A percentile compares a stretch with the other conserved stretches of the same genome.
phyloP scores from a whole-genome alignment of 495 filamentous ascomycete species.

The Cudoniella acicularis region DNA sequence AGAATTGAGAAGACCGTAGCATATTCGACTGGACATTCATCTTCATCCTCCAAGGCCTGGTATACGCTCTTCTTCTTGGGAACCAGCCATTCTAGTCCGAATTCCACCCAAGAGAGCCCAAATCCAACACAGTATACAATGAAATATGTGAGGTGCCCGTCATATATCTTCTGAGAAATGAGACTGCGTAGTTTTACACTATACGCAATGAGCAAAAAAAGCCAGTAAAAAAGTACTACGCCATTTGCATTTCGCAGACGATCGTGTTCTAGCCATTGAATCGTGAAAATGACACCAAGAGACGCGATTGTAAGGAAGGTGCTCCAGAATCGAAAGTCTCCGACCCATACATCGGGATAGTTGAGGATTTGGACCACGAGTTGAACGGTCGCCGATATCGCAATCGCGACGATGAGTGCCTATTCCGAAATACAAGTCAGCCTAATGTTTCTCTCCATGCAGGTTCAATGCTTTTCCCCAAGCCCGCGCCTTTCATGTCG shows the following conservation, averaged over 20 bases:
- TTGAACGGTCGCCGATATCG: slow-evolving; percentile 65
- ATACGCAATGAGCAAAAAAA: slow-evolving; percentile 77
- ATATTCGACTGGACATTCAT: slow-evolving; percentile 93
- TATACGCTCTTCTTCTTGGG: slow-evolving; percentile 85
- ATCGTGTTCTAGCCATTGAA: slow-evolving; percentile 92
- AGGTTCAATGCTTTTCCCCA: too few relatives aligned
- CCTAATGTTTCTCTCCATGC: too few relatives aligned
- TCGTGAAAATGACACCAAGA: slow-evolving; percentile 70
- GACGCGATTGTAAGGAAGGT: slow-evolving; percentile 75
- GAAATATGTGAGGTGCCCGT: slow-evolving; percentile 68
- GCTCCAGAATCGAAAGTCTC: slow-evolving; percentile 90
- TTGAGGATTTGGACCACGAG: slow-evolving; percentile 72
- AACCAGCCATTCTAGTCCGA: slow-evolving; percentile 83
- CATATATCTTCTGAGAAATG: slow-evolving; percentile 68
- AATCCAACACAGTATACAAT: slow-evolving; percentile 70
- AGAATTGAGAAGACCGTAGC: slow-evolving; percentile 91
- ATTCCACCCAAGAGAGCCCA: slow-evolving; percentile 69
- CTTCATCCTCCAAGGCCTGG: slow-evolving; percentile 75
- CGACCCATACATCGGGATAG: slow-evolving; percentile 64
- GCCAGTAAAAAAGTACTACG: slow-evolving; percentile 94
- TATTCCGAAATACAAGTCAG: slow-evolving; percentile 35
- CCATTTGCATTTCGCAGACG: slow-evolving; percentile 87
- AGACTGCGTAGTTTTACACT: slow-evolving; percentile 86
- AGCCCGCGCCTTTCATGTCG: too few relatives aligned
- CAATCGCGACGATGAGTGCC: slow-evolving; percentile 66